Conservation (phyloP, 23 red algal species). For the Gracilaria vermiculophylla region DNA sequence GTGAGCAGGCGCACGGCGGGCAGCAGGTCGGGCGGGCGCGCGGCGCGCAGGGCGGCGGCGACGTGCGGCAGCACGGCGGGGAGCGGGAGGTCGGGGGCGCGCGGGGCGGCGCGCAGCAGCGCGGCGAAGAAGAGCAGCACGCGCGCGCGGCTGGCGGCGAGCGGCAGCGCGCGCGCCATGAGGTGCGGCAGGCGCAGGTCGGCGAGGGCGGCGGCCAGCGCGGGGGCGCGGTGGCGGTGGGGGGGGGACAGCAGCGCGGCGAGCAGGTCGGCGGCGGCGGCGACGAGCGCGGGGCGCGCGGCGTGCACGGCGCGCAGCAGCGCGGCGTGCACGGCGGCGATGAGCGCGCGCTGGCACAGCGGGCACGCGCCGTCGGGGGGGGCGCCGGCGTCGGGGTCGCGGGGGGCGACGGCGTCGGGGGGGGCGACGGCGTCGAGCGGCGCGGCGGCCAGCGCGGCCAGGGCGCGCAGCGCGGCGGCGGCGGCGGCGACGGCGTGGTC, state of each 20-base stretch:
- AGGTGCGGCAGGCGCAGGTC: background rate
- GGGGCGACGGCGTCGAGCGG: background rate
- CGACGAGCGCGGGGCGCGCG: background rate
- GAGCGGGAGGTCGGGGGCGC: background rate
- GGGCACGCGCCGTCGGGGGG: background rate
- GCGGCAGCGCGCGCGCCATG: background rate
- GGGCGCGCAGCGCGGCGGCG: background rate
- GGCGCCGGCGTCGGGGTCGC: background rate
- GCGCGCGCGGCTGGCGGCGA: background rate
- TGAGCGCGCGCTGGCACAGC: background rate
- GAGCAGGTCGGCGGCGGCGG: background rate
- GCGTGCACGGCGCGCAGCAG: background rate
- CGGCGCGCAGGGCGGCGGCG: background rate
- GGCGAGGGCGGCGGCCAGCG: background rate
- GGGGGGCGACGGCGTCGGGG: background rate
- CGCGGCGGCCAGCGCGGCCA: background rate
- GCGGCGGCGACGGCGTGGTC: background rate
- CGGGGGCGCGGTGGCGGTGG: background rate
- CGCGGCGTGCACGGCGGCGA: background rate
- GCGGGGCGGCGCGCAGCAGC: background rate
- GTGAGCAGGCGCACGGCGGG: background rate
- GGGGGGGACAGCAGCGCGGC: background rate
- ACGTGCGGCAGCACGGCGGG: background rate
- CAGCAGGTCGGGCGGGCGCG: background rate
- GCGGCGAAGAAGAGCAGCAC: background rate